phyloP scores from a whole-genome alignment of 495 filamentous ascomycete genomes.

The Ascobolus immersus region DNA sequence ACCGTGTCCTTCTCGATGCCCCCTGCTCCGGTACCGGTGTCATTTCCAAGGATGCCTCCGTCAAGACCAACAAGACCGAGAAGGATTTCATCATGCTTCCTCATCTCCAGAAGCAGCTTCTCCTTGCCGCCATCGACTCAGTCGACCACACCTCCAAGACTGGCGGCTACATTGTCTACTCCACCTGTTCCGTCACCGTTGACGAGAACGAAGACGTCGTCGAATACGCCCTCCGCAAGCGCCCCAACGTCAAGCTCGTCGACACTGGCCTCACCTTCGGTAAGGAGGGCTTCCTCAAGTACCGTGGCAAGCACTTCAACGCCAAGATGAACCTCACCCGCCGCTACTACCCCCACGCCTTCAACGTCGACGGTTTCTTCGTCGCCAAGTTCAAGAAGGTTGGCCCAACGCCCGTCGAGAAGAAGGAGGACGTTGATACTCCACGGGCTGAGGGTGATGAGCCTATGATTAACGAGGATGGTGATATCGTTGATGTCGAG shows the following conservation, averaged over 20 bases:
- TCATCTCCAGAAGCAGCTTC: slow-evolving; percentile 77
- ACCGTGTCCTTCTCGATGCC: slow-evolving; percentile 56
- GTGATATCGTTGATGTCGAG: slow-evolving; percentile 23
- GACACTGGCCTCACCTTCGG: slow-evolving; percentile 86
- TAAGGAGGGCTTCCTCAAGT: slow-evolving; percentile 65
- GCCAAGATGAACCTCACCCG: slow-evolving; percentile 60
- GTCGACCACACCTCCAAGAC: slow-evolving; percentile 66
- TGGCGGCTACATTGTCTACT: slow-evolving; percentile 85
- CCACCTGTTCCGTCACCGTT: slow-evolving; percentile 72
- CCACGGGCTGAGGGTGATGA: slow-evolving; percentile 18
- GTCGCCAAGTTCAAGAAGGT: slow-evolving; percentile 92
- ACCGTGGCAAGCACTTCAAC: slow-evolving; percentile 72
- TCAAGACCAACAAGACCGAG: slow-evolving; percentile 94
- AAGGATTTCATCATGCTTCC: slow-evolving; percentile 77
- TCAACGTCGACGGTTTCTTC: slow-evolving; percentile 97
- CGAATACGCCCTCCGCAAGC: slow-evolving; percentile 66
- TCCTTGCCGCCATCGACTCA: slow-evolving; percentile 82
- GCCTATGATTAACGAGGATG: slow-evolving; percentile 13
- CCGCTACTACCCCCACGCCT: slow-evolving; percentile 78
- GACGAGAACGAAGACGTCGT: slow-evolving; percentile 90
- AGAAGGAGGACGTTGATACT: slow-evolving; percentile 23
- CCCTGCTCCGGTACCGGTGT: slow-evolving; percentile 68
- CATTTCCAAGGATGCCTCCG: slow-evolving; percentile 78
- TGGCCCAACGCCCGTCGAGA: slow-evolving; percentile 39
- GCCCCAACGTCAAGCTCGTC: slow-evolving; percentile 81